Evolutionary conservation across 1,139 yeast species (phyloP), one percentile per base, ranked within the genome.

Genomic region (Hyphopichia wangnamkhiaoensis): DNA sequence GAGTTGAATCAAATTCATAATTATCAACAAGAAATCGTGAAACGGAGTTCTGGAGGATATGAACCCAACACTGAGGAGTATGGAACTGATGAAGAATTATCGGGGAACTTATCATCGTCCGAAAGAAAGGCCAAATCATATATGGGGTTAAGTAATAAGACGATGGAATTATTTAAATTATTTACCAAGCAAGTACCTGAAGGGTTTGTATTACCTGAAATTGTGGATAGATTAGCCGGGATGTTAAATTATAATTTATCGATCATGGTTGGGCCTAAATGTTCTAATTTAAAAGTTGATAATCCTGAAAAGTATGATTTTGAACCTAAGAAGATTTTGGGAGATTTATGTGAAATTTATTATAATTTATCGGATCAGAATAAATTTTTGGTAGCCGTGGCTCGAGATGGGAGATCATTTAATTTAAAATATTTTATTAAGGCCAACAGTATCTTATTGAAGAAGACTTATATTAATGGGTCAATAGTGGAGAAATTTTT

Each of bases 221-320:
- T 93, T 53, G 96, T 93, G 33, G 96, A 89, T 53, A 76, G 98
- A 60, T 70, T 93, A 45, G 96, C 98, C 0, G 90, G 96, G 35
- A 93, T 93, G 99, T 70, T 93, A 58, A 87, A 93, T 65, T 93
- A 91, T 63, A 93, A 93, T 59, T 69, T 93, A 46, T 87, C 82
- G 32, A 89, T 93, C 8, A 71, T 93, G 64, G 98, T 91, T 17
- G 99, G 99, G 0, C 97, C 98, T 13, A 86, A 86, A 57, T 91
- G 96, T 65, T 79, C 93, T 10, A 90, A 86, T 43, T 75, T 93
- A 50, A 89, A 88, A 59, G 98, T 93, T 20, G 75, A 76, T 44
- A 77, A 85, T 46, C 98, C 98, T 0, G 89, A 84, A 46, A 81
- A 83, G 53, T 91, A 90, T 59, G 79, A 80, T 29, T 93, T 93